Evolutionary conservation across 352 stramenopile species (phyloP), one percentile per base, ranked within the genome.

Genomic region (Pythium folliculosum): DNA sequence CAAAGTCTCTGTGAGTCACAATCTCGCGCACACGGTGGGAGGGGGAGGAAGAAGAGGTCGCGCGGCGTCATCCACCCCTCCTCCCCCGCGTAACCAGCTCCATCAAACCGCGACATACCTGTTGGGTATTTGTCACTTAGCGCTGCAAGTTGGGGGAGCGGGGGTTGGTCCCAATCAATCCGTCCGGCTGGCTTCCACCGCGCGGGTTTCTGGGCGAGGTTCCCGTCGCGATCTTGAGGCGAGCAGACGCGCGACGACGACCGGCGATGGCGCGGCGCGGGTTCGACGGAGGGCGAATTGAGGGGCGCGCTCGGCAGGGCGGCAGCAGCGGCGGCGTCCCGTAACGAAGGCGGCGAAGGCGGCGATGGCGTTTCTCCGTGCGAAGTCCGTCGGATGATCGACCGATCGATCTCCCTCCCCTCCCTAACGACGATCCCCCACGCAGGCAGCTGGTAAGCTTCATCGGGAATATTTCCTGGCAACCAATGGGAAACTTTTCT

Each of bases 351-450:
- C 19, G 43, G 43, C 14, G 16, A 17, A 5, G 43, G 19, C 17
- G 43, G 43, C 14, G 16, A 17, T 13, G 43, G 19, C 17, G 43
- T 5, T 57, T 65, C 59, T 65, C 59, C 48, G 23, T 35, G 53
- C 19, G 37, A 43, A 43, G 38, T 58, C 51, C 51, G 27, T 50
- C 47, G 48, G 37, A 22, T 49, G 48, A 47, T 21, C 59, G 27
- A n/a, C 48, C 58, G 48, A 38, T 49, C 49, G 47, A 64, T 57
- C 32, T 44, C 58, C 45, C 59, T 48, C 30, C 7, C 22, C 43
- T 19, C 16, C 43, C 14, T 22, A 49, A 49, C 57, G 57, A 38
- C 50, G 50, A 57, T 6, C 25, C 50, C 25, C 50, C 25, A n/a
- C n/a, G n/a, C n/a, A 62, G 48, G 43, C 43, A 49, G 43, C 14